Base-by-base conservation (phyloP, 805 yeast genomes). In the Cyberlindnera maclurae region DNA sequence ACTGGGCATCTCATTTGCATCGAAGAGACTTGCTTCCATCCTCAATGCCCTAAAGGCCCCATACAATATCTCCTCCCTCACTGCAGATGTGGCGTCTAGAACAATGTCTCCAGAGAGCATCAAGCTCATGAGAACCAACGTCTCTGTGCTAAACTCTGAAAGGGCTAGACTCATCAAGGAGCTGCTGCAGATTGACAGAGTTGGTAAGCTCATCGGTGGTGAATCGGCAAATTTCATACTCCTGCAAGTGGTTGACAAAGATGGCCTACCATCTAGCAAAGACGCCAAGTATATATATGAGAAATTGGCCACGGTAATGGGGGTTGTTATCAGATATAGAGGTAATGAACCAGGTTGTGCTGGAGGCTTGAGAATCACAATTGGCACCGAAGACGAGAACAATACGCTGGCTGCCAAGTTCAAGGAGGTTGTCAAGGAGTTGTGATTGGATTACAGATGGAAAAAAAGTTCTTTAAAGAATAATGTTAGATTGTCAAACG, bases 21-120 rank as follows among this genome's bases (percentile, higher is more conserved):
- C 72, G 13, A 63, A 67, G 12, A 74, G 72, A 44, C 64, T 93
- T 34, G 73, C 96, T 0, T 51, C 60, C 4, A 73, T 84, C 35
- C 64, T 93, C 51, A 93, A 93, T 59, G 76, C 94, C 17, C 81
- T 90, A 82, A 93, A 93, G 58, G 96, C 95, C 28, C 98, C 98
- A 3, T 93, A 93, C 63, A 93, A 90, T 59, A 84, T 93, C 41
- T 85, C 96, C 8, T 73, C 87, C 11, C 65, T 83, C 47, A 79
- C 97, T 1, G 69, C 96, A 4, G 73, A 74, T 39, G 65, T 87
- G 31, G 97, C 95, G 0, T 42, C 68, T 18, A 72, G 89, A 44
- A 94, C 97, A 2, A 73, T 90, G 6, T 64, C 72, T 5, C 54
- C 67, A 3, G 70, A 68, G 10, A 81, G 86, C 24, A 57, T 89